A percentile compares a stretch with the other conserved stretches of the same genome.
These are phyloP conservation scores for Sphaerobolus stellatus DNA, from an alignment of 1,284 basidiomycete genomes.

Conservation along the genomic window DNA sequence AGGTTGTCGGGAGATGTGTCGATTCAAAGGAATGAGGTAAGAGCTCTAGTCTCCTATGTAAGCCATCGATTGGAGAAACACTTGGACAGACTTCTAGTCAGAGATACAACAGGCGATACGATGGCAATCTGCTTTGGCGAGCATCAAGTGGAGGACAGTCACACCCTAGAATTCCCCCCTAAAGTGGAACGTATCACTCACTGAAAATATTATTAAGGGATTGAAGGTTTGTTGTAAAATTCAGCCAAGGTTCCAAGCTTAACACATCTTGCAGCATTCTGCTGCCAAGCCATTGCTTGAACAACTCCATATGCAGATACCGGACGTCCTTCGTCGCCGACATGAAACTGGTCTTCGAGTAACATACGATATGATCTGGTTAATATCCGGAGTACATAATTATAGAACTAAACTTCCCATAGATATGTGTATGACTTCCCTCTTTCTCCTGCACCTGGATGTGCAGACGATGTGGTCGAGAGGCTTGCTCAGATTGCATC, in stretches of 20 bases:
- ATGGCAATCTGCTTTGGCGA: constrained; percentile 68
- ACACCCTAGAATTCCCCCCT: constrained; percentile 62
- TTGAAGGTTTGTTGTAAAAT: constrained; percentile 58
- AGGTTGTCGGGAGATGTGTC: constrained; percentile 82
- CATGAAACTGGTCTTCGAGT: constrained; percentile 77
- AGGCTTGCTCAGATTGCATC: constrained; percentile 85
- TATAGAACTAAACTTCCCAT: too few relatives aligned
- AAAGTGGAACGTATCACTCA: constrained; percentile 63
- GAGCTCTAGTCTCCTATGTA: not conserved
- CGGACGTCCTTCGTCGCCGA: constrained; percentile 66
- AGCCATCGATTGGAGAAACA: not conserved
- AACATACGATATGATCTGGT: constrained; percentile 68
- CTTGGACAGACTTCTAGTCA: constrained; percentile 57
- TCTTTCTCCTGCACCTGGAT: constrained; percentile 89
- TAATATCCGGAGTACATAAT: not conserved
- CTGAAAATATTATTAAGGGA: constrained; percentile 46
- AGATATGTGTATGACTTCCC: constrained; percentile 92
- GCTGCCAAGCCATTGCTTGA: constrained; percentile 70
- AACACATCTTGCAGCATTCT: constrained; percentile 53
- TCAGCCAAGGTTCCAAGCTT: constrained; percentile 16
- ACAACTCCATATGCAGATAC: constrained; percentile 60
- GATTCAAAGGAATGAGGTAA: constrained; percentile 65
- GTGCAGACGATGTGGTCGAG: constrained; percentile 86
- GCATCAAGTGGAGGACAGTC: constrained; percentile 53
- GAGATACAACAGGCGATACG: constrained; percentile 55